These are phyloP conservation scores for Phlebiopsis gigantea DNA, from an alignment of 768 basidiomycete species.

Conservation along the genomic window DNA sequence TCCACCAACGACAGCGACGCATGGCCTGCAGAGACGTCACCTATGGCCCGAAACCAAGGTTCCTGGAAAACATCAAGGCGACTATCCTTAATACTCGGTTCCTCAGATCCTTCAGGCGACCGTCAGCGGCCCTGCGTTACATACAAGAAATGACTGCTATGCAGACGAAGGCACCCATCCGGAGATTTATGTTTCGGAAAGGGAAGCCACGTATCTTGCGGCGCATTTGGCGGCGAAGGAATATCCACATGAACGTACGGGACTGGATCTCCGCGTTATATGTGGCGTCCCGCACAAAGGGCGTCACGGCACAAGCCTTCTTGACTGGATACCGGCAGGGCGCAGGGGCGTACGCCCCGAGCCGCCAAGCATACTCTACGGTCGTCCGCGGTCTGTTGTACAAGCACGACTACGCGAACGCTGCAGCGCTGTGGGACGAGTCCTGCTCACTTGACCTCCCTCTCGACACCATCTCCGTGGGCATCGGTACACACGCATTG, in stretches of 20 bases:
- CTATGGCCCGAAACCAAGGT: neutral
- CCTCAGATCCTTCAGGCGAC: neutral
- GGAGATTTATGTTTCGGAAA: neutral
- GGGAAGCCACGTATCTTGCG: neutral
- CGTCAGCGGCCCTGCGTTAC: neutral
- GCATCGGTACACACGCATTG: slow-evolving; percentile 45
- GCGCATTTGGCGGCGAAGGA: neutral
- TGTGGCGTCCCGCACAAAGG: neutral
- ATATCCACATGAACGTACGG: neutral
- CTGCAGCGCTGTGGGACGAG: slow-evolving; percentile 29
- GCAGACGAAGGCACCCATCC: neutral
- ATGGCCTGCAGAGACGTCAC: neutral
- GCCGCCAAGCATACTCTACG: slow-evolving; percentile 45
- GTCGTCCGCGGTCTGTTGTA: slow-evolving; percentile 49
- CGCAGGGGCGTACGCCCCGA: slow-evolving; percentile 29
- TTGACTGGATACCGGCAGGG: slow-evolving; percentile 29
- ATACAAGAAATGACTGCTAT: neutral
- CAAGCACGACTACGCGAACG: slow-evolving; percentile 35
- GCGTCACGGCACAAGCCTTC: slow-evolving; percentile 13
- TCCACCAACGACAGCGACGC: neutral
- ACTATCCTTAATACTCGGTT: neutral
- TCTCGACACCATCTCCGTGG: slow-evolving; percentile 45
- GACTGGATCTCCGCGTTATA: slow-evolving; percentile 7
- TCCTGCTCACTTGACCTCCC: slow-evolving; percentile 14
- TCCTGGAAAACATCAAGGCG: neutral